phyloP scores from a whole-genome alignment of 2,329 filamentous ascomycete species.

The Ceratocystis alfenasii region DNA sequence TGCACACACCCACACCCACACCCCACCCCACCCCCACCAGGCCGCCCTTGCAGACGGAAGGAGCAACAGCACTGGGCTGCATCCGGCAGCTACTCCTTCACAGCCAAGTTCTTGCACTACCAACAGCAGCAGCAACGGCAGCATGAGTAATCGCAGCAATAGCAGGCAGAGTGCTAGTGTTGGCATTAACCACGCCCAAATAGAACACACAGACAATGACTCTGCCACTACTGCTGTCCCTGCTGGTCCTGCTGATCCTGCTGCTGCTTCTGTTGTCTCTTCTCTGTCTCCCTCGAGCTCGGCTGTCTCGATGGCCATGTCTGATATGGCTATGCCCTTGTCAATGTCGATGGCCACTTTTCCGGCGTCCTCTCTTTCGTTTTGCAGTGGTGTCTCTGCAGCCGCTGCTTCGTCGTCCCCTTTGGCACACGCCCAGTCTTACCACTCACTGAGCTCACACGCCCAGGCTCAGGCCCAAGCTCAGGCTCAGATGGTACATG shows the following conservation, averaged over 20 bases:
- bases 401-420: not conserved
- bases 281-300: not conserved
- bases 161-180: not conserved
- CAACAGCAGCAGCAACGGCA: too few species aligned
- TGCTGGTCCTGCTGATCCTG: not conserved
- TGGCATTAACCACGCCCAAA: not conserved
- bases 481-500: not conserved
- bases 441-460: too few species aligned
- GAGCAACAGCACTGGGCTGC: constrained; percentile 7
- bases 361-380: not conserved
- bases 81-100: not conserved
- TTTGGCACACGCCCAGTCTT: not conserved
- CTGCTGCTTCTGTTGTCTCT: not conserved
- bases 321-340: not conserved
- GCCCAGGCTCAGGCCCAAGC: not conserved
- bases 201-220: not conserved
- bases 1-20: not conserved
- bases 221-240: not conserved
- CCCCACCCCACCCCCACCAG: not conserved
- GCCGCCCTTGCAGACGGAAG: constrained; percentile 5
- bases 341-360: not conserved
- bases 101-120: not conserved
- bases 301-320: not conserved
- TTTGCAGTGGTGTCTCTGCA: not conserved
- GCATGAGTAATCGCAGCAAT: not conserved